phyloP scores from a whole-genome alignment of 192 early-diverging fungal genomes.

The Jimgerdemannia flammicorona region DNA sequence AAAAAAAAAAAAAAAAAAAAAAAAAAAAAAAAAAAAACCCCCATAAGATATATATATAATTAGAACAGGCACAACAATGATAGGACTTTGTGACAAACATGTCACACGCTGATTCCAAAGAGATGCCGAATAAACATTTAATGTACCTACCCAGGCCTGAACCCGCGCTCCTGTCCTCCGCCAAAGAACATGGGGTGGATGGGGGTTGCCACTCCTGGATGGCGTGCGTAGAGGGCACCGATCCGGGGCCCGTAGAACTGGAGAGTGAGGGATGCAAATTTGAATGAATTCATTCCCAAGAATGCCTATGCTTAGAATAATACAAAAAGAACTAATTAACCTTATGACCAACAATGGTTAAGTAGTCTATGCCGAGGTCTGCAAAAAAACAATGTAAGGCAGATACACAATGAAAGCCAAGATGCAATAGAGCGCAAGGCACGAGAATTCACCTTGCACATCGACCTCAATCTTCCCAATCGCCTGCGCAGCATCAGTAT shows the following conservation, averaged over 20 bases:
- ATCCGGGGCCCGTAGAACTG: conserved; percentile 2
- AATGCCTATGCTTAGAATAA: not conserved
- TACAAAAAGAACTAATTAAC: not conserved
- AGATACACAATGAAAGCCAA: no score
- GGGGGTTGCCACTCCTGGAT: not conserved
- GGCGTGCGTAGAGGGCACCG: not conserved
- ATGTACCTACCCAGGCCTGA: not conserved
- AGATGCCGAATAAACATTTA: no score
- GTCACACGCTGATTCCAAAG: no score
- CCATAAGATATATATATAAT: no score
- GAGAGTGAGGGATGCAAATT: not conserved
- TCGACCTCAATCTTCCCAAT: conserved; percentile 5
- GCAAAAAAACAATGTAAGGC: not conserved
- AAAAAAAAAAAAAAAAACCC: not conserved
- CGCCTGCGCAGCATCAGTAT: conserved; percentile 4
- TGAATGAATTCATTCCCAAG: not conserved
- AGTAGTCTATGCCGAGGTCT: not conserved
- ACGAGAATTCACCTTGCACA: not conserved
- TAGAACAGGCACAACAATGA: no score
- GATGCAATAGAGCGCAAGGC: no score
- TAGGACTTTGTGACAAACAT: no score
- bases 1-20: no score
- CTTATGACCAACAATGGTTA: conserved; percentile 2
- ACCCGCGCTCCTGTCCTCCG: conserved; percentile 1
- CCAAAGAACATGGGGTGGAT: conserved; percentile 2